phyloP scores from a whole-genome alignment of 2,329 filamentous ascomycete genomes.

The Pseudogymnoascus sp. region DNA sequence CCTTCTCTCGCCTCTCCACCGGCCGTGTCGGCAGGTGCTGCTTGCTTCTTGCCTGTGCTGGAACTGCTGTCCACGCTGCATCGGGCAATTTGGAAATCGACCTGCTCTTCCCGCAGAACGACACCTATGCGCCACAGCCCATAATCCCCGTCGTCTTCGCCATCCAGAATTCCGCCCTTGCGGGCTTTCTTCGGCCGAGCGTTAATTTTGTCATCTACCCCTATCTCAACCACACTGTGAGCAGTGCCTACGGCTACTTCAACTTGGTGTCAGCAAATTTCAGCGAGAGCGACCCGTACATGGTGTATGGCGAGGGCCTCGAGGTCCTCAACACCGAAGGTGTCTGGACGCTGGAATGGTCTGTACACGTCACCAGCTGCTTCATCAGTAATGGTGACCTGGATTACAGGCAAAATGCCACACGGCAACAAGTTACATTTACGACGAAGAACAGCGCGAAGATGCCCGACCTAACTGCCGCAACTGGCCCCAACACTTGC shows the following conservation, averaged over 20 bases:
- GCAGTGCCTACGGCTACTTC: background rate
- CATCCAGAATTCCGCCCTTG: constrained; percentile 18
- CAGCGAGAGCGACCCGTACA: background rate
- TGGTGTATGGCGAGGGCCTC: background rate
- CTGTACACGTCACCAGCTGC: background rate
- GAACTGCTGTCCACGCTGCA: background rate
- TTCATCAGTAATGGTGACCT: background rate
- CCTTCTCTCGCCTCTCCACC: background rate
- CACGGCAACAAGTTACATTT: background rate
- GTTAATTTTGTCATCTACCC: constrained; percentile 7
- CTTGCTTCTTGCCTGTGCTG: background rate
- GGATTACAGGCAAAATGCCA: background rate
- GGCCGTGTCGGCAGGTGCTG: background rate
- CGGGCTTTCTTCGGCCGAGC: constrained; percentile 9
- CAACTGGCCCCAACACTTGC: background rate
- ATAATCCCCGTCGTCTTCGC: constrained; percentile 24
- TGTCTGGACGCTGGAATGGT: constrained; percentile 3
- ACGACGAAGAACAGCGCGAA: background rate
- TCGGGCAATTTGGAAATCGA: constrained; percentile 19
- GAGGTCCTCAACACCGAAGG: background rate
- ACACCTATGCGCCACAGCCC: constrained; percentile 20
- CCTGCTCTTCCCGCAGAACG: constrained; percentile 24
- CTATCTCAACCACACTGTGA: background rate
- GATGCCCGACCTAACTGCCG: background rate
- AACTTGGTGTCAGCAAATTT: background rate